Evolutionary conservation across 148 eudicot species (phyloP), one percentile per base, ranked within the genome.

Genomic region (Nepenthes mirabilis): DNA sequence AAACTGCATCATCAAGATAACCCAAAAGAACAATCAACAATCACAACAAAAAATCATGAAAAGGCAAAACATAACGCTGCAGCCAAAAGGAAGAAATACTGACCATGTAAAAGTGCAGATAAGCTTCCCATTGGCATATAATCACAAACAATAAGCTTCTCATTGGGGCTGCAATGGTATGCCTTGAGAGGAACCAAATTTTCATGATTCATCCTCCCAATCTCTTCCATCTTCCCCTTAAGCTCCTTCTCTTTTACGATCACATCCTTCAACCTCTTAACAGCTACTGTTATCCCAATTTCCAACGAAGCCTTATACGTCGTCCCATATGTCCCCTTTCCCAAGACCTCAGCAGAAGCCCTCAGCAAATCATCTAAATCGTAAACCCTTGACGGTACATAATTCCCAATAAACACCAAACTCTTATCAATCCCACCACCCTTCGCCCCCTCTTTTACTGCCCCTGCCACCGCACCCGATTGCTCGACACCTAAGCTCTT

Each of bases 21-120:
- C 14, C 3, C n/a, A 49, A 11, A 49, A 49, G 23, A 49, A 11
- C 52, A 49, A n/a, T 49, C 23, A 11, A 36, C 37, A 59, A 48
- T 33, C 48, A 13, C 34, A 55, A 9, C 8, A 1, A 58, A 2
- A 43, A 61, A 63, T 0, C 34, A 9, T 13, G 6, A 50, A n/a
- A 12, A 14, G 47, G 5, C 53, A 58, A 6, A 52, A 40, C 36
- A 69, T 11, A 14, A 48, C 40, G 10, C 47, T 11, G 14, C 47
- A 35, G 4, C 48, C 36, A 37, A 51, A 6, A 1, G 48, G 66
- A 56, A 65, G 1, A 47, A 35, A 1, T 47, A 51, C 70, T 75
- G 36, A 91, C 97, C 97, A 77, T 91, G 97, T 69, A 91, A 74
- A 58, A 88, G 83, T 2, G 97, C 97, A 80, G 97, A 91, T 59